Conservation (phyloP, 192 early-diverging fungal species). For the Podila verticillata region DNA sequence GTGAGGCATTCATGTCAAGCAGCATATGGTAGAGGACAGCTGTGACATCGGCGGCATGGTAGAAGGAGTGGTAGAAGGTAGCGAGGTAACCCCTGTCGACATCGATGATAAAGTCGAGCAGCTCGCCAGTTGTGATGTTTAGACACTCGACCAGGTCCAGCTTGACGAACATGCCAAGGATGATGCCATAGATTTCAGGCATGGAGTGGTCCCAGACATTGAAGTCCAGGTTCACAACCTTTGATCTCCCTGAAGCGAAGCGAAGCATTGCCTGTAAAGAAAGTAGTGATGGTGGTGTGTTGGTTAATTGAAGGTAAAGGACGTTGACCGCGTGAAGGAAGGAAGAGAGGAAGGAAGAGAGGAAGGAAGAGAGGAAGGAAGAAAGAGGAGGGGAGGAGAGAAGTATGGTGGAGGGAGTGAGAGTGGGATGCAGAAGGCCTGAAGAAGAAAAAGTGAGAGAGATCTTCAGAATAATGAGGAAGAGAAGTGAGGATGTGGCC, state of each 20-base stretch:
- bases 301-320: background rate
- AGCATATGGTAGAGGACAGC: slow-evolving; percentile 85
- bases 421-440: background rate
- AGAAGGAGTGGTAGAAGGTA: slow-evolving; percentile 94
- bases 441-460: background rate
- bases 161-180: slow-evolving; percentile 81
- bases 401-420: too few relatives aligned
- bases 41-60: slow-evolving; percentile 91
- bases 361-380: background rate
- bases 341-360: background rate
- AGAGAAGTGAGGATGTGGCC: too few relatives aligned
- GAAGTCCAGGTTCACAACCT: slow-evolving; percentile 55
- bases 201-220: slow-evolving; percentile 71
- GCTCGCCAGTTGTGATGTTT: slow-evolving; percentile 65
- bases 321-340: background rate
- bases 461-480: too few relatives aligned
- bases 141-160: slow-evolving; percentile 70
- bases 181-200: slow-evolving; percentile 84
- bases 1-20: slow-evolving; percentile 69
- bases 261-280: slow-evolving; percentile 59
- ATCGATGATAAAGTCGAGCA: slow-evolving; percentile 88
- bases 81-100: slow-evolving; percentile 83
- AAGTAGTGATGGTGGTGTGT: background rate
- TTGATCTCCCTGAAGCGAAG: slow-evolving; percentile 54
- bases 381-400: background rate